Conservation (phyloP, 768 basidiomycete genomes). For the Trametes villosa region DNA sequence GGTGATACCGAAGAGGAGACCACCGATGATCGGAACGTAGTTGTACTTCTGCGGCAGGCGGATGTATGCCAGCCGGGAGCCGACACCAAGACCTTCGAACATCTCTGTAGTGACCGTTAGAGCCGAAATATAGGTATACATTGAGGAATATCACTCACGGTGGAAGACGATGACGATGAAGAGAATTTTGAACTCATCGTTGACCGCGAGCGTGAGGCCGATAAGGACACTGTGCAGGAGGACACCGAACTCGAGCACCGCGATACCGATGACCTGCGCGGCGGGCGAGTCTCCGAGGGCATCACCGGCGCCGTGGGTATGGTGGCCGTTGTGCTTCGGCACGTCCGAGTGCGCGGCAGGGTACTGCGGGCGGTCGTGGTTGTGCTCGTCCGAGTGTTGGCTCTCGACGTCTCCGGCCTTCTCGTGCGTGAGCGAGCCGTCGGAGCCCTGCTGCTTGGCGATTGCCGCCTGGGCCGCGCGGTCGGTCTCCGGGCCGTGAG, state of each 20-base stretch:
- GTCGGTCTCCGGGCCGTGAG: conserved; percentile 68
- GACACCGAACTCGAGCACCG: conserved; percentile 94
- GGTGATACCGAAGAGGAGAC: conserved; percentile 70
- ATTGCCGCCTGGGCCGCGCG: conserved; percentile 8
- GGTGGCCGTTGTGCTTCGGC: conserved; percentile 8
- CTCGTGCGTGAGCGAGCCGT: not conserved
- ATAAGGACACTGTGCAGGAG: conserved; percentile 86
- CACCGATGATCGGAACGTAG: conserved; percentile 63
- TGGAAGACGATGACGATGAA: conserved; percentile 92
- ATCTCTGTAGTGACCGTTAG: conserved; percentile 58
- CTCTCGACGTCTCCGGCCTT: conserved; percentile 14
- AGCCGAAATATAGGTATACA: not conserved
- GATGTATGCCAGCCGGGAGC: conserved; percentile 85
- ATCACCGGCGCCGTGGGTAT: conserved; percentile 2
- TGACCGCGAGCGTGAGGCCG: conserved; percentile 93
- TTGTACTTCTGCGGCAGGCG: conserved; percentile 56
- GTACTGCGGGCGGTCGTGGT: conserved; percentile 7
- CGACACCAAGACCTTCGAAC: conserved; percentile 94
- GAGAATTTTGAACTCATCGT: conserved; percentile 76
- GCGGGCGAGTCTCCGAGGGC: conserved; percentile 43
- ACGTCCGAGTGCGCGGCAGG: conserved; percentile 19
- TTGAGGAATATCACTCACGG: conserved; percentile 55
- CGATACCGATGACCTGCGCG: conserved; percentile 85
- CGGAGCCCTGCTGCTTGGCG: conserved; percentile 8
- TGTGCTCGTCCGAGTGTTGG: conserved; percentile 11